Conservation (phyloP, 2,329 filamentous ascomycete species). For the Penicillium expansum region DNA sequence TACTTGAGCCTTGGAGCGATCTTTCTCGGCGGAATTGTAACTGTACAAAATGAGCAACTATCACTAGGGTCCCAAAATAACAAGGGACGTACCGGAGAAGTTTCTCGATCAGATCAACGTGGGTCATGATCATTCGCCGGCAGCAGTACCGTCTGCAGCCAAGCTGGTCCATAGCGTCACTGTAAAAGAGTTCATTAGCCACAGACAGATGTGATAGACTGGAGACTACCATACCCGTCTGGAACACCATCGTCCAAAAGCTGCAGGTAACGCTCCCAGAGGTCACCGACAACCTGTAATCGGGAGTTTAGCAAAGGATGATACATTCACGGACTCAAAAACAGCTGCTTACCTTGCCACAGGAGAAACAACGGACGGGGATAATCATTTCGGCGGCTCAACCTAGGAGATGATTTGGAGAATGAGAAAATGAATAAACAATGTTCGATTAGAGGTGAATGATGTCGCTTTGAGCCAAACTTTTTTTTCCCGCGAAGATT, state of each 20-base stretch:
- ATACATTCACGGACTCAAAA: background rate
- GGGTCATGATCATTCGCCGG: slow-evolving; percentile 98
- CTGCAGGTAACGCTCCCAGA: slow-evolving; percentile 94
- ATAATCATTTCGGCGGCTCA: slow-evolving; percentile 73
- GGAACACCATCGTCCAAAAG: slow-evolving; percentile 74
- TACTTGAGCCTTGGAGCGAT: slow-evolving; percentile 28
- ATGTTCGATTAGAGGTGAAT: slow-evolving; percentile 8
- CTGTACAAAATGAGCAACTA: slow-evolving; percentile 14
- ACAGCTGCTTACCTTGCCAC: slow-evolving; percentile 76
- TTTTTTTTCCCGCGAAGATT: slow-evolving; percentile 8
- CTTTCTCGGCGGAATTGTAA: slow-evolving; percentile 34
- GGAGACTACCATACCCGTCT: slow-evolving; percentile 60
- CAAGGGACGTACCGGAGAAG: slow-evolving; percentile 72
- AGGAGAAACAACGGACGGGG: slow-evolving; percentile 96
- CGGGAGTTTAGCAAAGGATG: slow-evolving; percentile 12
- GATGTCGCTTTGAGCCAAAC: slow-evolving; percentile 9
- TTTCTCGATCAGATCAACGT: slow-evolving; percentile 98
- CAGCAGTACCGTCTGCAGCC: slow-evolving; percentile 97
- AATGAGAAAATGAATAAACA: slow-evolving; percentile 1
- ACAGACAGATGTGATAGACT: background rate
- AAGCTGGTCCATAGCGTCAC: slow-evolving; percentile 93
- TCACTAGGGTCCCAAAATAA: background rate
- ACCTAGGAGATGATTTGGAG: background rate
- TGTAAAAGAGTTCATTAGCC: slow-evolving; percentile 40
- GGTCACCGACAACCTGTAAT: slow-evolving; percentile 83